A percentile compares a stretch with the other conserved stretches of the same genome.
Evolutionary conservation across 208 protist genomes (phyloP).

Genomic region (Sergeia podlipaevii): DNA sequence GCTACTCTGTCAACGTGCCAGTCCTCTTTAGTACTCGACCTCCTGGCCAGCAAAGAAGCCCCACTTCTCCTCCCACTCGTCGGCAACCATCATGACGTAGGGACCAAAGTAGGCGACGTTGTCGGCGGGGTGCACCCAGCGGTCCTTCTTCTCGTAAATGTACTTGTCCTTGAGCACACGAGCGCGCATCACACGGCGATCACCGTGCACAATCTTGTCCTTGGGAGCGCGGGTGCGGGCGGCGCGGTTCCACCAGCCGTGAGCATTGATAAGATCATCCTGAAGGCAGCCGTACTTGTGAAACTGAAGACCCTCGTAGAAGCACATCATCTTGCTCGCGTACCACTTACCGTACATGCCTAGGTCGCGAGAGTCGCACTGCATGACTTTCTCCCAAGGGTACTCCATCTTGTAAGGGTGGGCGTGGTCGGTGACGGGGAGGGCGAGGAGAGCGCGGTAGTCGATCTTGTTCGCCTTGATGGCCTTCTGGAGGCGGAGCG

Average conservation of each 20-base stretch:
- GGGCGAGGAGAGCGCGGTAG: slow-evolving; percentile 83
- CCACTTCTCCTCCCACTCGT: slow-evolving; percentile 94
- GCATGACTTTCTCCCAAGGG: slow-evolving; percentile 89
- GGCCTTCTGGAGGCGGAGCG: slow-evolving; percentile 82
- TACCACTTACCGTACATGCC: slow-evolving; percentile 88
- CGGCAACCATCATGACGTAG: slow-evolving; percentile 91
- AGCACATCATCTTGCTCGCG: slow-evolving; percentile 87
- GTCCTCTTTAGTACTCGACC: slow-evolving; percentile 70
- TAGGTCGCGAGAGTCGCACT: slow-evolving; percentile 74
- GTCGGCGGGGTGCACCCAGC: slow-evolving; percentile 89
- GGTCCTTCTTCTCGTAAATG: slow-evolving; percentile 88
- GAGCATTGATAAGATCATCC: slow-evolving; percentile 89
- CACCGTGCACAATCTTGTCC: slow-evolving; percentile 84
- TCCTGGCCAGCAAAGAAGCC: slow-evolving; percentile 91
- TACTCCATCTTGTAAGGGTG: slow-evolving; percentile 94
- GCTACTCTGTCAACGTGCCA: neutral
- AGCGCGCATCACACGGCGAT: slow-evolving; percentile 84
- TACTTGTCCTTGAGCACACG: slow-evolving; percentile 90
- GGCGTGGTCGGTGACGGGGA: slow-evolving; percentile 88
- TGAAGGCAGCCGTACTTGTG: slow-evolving; percentile 89
- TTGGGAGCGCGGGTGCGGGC: slow-evolving; percentile 82
- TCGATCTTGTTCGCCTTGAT: slow-evolving; percentile 93
- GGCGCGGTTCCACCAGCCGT: slow-evolving; percentile 88
- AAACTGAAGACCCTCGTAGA: slow-evolving; percentile 85
- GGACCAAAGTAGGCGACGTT: slow-evolving; percentile 89